Evolutionary conservation across 257 asterid species (phyloP), one percentile per base, ranked within the genome.

Genomic region (Cynanchum wilfordii): DNA sequence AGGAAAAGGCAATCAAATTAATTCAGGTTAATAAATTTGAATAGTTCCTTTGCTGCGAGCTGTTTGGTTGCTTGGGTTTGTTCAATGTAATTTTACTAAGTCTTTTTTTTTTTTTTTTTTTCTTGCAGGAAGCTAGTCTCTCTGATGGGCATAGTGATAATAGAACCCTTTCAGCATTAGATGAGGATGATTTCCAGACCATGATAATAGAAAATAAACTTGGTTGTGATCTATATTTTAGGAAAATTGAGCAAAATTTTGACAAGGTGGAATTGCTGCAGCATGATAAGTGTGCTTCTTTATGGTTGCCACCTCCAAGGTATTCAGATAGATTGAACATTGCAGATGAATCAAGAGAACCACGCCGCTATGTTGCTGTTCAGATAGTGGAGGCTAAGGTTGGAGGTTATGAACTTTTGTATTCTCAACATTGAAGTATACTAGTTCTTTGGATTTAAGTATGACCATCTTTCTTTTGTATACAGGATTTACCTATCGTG

Each of bases 381-480:
- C 96, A 89, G 75, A 88, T 94, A 68, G 83, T 87, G 72, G 97
- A 94, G 77, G 98, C 99, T 63, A 87, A 89, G 99, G 99, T 94
- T 71, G 68, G 77, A 72, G 45, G 15, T 68, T 52, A n/a, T 45
- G 24, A 22, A 27, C 69, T 52, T 52, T 67, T 59, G 45, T 51
- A 72, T 60, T 49, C 12, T 44, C 66, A 19, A 17, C 44, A 60
- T 60, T 40, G 54, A 65, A 49, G 24, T 36, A 42, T 65, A 25
- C 20, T 67, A 52, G 79, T 60, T 50, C 30, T 73, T 22, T 64
- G 3, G 44, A 6, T 50, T 25, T 55, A 56, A n/a, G 19, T 42
- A 20, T 71, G 75, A 29, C 47, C 79, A 13, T 66, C 38, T 33
- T 49, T 69, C 58, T 29, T 56, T 77, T 77, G 57, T 85, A 70